These are phyloP conservation scores for Anethum foeniculum DNA, from an alignment of 140 eudicot species.

Conservation along the genomic window DNA sequence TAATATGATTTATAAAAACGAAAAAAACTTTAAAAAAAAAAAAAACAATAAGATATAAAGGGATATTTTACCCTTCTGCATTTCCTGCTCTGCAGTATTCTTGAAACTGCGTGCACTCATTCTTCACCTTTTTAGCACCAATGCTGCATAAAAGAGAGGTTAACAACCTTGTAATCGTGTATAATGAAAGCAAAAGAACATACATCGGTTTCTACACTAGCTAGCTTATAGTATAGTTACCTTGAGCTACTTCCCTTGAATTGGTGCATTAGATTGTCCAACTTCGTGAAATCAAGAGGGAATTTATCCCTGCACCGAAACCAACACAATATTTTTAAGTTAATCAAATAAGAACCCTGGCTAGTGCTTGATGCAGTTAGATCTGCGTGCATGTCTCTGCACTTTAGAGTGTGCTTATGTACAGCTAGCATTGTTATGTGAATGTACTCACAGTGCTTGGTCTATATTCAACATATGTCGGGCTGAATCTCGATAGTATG, in stretches of 20 bases:
- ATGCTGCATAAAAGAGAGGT: constrained; percentile 39
- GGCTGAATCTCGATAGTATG: constrained; percentile 72
- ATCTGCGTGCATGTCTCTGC: neutral
- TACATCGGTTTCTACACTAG: too few species aligned
- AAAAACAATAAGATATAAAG: neutral
- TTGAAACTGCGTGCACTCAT: constrained; percentile 71
- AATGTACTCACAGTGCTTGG: constrained; percentile 57
- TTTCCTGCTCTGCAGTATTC: constrained; percentile 70
- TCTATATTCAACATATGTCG: constrained; percentile 60
- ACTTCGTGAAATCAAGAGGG: constrained; percentile 60
- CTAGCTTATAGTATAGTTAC: constrained; percentile 14
- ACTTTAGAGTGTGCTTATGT: neutral
- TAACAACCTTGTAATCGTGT: neutral
- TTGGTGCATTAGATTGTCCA: constrained; percentile 74
- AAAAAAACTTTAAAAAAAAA: neutral
- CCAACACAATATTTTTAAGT: neutral
- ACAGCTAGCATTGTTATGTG: neutral
- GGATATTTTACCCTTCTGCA: constrained; percentile 57
- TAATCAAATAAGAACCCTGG: neutral
- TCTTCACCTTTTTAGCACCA: constrained; percentile 82
- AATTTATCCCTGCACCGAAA: constrained; percentile 46
- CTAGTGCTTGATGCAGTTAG: neutral
- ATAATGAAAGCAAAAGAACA: neutral
- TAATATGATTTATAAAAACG: neutral
- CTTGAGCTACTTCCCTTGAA: constrained; percentile 82